Conservation (phyloP, 495 filamentous ascomycete species). For the Bryoglossum gracile region DNA sequence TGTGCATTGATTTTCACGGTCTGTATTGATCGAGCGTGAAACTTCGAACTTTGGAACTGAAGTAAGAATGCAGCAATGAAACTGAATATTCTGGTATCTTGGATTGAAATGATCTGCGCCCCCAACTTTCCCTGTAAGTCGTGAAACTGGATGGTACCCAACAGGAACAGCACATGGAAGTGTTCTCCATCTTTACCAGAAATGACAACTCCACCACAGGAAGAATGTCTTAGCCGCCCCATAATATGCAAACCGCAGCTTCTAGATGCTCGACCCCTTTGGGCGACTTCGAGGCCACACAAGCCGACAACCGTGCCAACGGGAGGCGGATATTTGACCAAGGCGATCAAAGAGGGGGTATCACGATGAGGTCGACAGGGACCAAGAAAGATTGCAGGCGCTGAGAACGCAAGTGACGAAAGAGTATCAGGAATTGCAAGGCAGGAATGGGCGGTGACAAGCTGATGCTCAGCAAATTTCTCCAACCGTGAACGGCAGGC, state of each 20-base stretch:
- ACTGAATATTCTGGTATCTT: slow-evolving; percentile 12
- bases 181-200: slow-evolving; percentile 3
- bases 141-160: neutral
- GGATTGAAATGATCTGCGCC: neutral
- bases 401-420: neutral
- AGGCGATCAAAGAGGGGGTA: slow-evolving; percentile 3
- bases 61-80: slow-evolving; percentile 10
- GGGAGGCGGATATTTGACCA: slow-evolving; percentile 3
- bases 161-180: neutral
- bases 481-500: neutral
- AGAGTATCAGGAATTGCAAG: neutral
- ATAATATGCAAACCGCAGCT: slow-evolving; percentile 8
- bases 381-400: neutral
- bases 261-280: slow-evolving; percentile 10
- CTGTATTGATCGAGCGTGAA: slow-evolving; percentile 14
- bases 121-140: neutral
- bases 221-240: neutral
- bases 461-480: neutral
- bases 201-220: slow-evolving; percentile 6
- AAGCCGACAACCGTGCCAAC: slow-evolving; percentile 10
- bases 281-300: slow-evolving; percentile 8
- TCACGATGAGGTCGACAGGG: neutral
- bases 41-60: slow-evolving; percentile 11
- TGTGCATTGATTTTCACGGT: slow-evolving; percentile 9
- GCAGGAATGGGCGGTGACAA: neutral